Conservation (phyloP, 2,329 filamentous ascomycete species). For the Lojkania enalia region DNA sequence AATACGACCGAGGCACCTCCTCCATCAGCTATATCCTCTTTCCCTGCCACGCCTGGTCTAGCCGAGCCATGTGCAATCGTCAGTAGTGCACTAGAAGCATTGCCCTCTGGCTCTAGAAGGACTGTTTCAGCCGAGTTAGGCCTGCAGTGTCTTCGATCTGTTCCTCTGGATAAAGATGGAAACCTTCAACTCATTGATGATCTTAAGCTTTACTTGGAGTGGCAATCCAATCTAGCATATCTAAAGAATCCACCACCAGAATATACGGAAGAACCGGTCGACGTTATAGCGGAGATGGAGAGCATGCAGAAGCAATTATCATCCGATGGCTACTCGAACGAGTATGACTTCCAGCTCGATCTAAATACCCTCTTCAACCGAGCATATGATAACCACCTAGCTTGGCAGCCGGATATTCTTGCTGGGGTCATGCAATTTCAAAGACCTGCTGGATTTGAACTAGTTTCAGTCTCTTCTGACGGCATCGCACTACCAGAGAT, state of each 20-base stretch:
- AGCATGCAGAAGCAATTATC: conserved; percentile 37
- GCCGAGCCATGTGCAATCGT: conserved; percentile 39
- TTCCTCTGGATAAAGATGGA: conserved; percentile 41
- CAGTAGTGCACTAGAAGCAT: conserved; percentile 28
- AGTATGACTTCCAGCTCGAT: conserved; percentile 48
- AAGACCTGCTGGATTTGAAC: conserved; percentile 32
- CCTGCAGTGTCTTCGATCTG: conserved; percentile 39
- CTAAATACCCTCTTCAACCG: conserved; percentile 39
- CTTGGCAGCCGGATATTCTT: conserved; percentile 43
- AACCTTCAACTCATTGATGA: conserved; percentile 40
- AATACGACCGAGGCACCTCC: conserved; percentile 7
- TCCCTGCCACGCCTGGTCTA: conserved; percentile 19
- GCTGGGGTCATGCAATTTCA: conserved; percentile 44
- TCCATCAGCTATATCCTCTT: conserved; percentile 17
- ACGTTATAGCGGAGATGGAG: conserved; percentile 44
- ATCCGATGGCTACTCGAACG: conserved; percentile 36
- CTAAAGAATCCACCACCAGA: conserved; percentile 43
- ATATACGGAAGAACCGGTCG: conserved; percentile 44
- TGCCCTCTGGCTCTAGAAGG: conserved; percentile 31
- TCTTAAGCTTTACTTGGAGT: conserved; percentile 40
- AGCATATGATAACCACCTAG: conserved; percentile 49
- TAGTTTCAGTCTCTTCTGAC: conserved; percentile 43
- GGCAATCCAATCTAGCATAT: conserved; percentile 46
- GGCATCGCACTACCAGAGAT: conserved; percentile 42
- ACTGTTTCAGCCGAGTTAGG: conserved; percentile 40